Percentiles rank a stretch among this genome's conserved stretches.
phyloP scores from a whole-genome alignment of 2,329 filamentous ascomycete species.

The Penicillium thymicola region DNA sequence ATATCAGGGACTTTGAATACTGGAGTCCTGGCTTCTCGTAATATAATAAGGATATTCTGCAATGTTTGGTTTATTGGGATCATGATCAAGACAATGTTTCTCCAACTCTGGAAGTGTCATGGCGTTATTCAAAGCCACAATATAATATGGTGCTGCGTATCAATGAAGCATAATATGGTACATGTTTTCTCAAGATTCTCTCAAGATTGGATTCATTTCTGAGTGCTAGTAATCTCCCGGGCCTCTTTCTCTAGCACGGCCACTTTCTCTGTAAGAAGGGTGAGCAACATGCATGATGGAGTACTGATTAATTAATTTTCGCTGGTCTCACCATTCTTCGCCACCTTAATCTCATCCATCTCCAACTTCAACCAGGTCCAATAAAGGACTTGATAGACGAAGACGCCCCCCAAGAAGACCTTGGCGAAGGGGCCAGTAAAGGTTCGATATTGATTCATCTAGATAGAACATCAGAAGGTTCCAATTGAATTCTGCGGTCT shows the following conservation, averaged over 20 bases:
- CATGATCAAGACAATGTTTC: background rate
- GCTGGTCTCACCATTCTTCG: slow-evolving; percentile 37
- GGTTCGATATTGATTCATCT: slow-evolving; percentile 41
- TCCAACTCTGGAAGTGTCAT: background rate
- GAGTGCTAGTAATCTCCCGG: slow-evolving; percentile 29
- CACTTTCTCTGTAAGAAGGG: slow-evolving; percentile 31
- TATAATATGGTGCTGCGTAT: slow-evolving; percentile 5
- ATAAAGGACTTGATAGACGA: slow-evolving; percentile 49
- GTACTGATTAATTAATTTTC: background rate
- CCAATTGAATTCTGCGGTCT: background rate
- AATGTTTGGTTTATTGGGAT: background rate
- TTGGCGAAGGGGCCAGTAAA: slow-evolving; percentile 47
- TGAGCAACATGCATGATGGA: background rate
- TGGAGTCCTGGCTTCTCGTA: background rate
- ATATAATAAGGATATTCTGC: slow-evolving; percentile 5
- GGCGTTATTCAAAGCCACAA: background rate
- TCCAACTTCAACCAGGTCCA: slow-evolving; percentile 49
- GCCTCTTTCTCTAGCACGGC: slow-evolving; percentile 35
- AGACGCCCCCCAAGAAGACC: slow-evolving; percentile 47
- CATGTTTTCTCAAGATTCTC: slow-evolving; percentile 2
- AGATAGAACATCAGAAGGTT: background rate
- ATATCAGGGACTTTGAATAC: background rate
- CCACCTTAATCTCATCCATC: slow-evolving; percentile 43
- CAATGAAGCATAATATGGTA: slow-evolving; percentile 9
- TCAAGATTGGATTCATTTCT: slow-evolving; percentile 21